Evolutionary conservation across 106 monocot species (phyloP), one percentile per base, ranked within the genome.

Genomic region (Apostasia ramifera): DNA sequence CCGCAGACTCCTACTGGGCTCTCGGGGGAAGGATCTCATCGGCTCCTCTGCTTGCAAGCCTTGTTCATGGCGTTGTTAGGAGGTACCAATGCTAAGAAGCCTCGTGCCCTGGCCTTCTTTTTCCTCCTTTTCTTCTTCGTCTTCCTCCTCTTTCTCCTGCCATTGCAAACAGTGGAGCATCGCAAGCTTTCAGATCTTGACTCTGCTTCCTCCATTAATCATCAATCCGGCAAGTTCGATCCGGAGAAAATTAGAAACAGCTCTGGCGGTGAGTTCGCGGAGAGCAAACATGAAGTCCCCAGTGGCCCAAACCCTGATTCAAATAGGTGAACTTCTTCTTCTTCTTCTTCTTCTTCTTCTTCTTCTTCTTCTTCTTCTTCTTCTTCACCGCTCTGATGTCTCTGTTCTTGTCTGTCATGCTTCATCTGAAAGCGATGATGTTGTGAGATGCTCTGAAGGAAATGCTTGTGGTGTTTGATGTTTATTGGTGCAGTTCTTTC

Each of bases 291-390:
- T 71, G 82, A 82, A 62, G 82, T 82, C 52, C 82, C 82, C 69
- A 82, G 77, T 44, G 82, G 82, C 4, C 77, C 82, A 6, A 82
- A 82, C 57, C 82, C 82, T 48, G 69, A 43, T 38, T 78, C 82
- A 55, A 82, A 82, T 71, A 70, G 74, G 66, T 78, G 71, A 59
- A 38, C 9, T 8, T 10, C 26, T 3, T 26, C 26, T 26, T 26
- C 26, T 26, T 26, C 26, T 26, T 26, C 26, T 26, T 26, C 26
- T 26, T 26, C 26, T 26, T 26, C 26, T 26, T 26, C 26, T 26
- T 26, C 26, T 26, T 26, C 26, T 26, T 26, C 26, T 26, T 26
- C 26, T 26, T 26, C 26, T 26, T 26, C 26, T 26, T 26, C 26
- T 26, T 26, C 26, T 26, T 26, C 26, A n/a, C n/a, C n/a, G n/a